Conservation (phyloP, 345 rosid species). For the Heritiera fomes region DNA sequence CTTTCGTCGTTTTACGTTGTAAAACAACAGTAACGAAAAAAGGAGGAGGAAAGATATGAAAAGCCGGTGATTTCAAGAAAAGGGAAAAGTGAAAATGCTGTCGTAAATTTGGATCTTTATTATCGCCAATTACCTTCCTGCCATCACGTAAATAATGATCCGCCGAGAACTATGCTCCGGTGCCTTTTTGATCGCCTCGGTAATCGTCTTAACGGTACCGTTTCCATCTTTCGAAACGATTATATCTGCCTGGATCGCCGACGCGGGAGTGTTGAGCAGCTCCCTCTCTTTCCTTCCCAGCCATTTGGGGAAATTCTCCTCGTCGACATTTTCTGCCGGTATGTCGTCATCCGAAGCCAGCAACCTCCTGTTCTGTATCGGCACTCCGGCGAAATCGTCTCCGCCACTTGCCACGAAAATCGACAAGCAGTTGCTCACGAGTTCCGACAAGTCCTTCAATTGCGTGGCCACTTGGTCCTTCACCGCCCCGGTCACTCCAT, state of each 20-base stretch:
- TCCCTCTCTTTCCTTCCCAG: conserved; percentile 55
- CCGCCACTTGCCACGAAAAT: conserved; percentile 54
- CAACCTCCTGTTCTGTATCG: conserved; percentile 75
- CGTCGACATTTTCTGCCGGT: conserved; percentile 10
- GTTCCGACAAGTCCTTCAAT: conserved; percentile 75
- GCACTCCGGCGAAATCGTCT: conserved; percentile 78
- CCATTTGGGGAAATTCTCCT: conserved; percentile 61
- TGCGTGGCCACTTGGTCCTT: conserved; percentile 60
- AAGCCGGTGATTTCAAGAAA: background rate
- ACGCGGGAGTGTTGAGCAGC: conserved; percentile 51
- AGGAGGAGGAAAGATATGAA: background rate
- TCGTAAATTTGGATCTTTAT: background rate
- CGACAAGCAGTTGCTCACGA: conserved; percentile 86
- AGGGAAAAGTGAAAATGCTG: background rate
- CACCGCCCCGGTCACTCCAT: conserved; percentile 48
- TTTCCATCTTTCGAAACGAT: conserved; percentile 81
- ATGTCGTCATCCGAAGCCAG: conserved; percentile 31
- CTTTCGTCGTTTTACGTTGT: background rate
- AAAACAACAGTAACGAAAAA: too few relatives aligned
- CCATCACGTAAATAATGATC: conserved; percentile 75
- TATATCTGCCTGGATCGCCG: conserved; percentile 76
- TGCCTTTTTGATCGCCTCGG: conserved; percentile 87
- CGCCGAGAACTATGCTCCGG: conserved; percentile 72
- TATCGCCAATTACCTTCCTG: conserved; percentile 65
- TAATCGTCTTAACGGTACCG: conserved; percentile 76